phyloP scores from a whole-genome alignment of 192 early-diverging fungal genomes.

The Backusella psychrophila region DNA sequence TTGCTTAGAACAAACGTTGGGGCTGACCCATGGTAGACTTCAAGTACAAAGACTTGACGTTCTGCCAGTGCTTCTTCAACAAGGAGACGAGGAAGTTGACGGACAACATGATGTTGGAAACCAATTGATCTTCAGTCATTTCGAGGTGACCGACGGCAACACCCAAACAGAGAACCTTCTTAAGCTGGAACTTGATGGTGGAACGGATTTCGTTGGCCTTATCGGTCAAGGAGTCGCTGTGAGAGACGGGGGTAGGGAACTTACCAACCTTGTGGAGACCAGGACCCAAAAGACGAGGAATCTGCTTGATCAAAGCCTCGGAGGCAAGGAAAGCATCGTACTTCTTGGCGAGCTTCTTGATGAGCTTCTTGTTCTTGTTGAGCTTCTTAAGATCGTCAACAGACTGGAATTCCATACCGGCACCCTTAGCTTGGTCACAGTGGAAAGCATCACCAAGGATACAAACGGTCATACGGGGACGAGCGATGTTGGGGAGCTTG shows the following conservation, averaged over 20 bases:
- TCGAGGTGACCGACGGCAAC: constrained; percentile 93
- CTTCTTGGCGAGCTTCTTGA: constrained; percentile 99
- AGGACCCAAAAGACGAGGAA: constrained; percentile 96
- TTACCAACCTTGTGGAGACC: constrained; percentile 99
- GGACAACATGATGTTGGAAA: constrained; percentile 96
- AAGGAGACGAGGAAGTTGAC: constrained; percentile 98
- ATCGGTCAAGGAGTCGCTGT: constrained; percentile 79
- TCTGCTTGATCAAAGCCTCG: constrained; percentile 98
- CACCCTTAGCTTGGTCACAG: constrained; percentile 93
- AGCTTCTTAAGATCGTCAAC: constrained; percentile 99
- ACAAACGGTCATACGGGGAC: constrained; percentile 94
- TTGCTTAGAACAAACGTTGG: constrained; percentile 78
- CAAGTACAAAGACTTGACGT: constrained; percentile 97
- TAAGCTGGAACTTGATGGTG: constrained; percentile 99
- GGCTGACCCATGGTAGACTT: constrained; percentile 98
- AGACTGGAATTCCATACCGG: constrained; percentile 85
- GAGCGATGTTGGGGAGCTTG: constrained; percentile 82
- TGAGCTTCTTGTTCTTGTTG: constrained; percentile 99
- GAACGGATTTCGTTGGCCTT: constrained; percentile 93
- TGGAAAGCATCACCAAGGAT: constrained; percentile 95
- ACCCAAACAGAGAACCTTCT: constrained; percentile 98
- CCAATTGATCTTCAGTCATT: constrained; percentile 94
- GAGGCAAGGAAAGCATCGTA: constrained; percentile 98
- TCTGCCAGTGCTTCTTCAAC: constrained; percentile 99
- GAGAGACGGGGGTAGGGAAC: constrained; percentile 96